These are phyloP conservation scores for Euphrasia arctica DNA, from an alignment of 305 asterid species.

Conservation along the genomic window DNA sequence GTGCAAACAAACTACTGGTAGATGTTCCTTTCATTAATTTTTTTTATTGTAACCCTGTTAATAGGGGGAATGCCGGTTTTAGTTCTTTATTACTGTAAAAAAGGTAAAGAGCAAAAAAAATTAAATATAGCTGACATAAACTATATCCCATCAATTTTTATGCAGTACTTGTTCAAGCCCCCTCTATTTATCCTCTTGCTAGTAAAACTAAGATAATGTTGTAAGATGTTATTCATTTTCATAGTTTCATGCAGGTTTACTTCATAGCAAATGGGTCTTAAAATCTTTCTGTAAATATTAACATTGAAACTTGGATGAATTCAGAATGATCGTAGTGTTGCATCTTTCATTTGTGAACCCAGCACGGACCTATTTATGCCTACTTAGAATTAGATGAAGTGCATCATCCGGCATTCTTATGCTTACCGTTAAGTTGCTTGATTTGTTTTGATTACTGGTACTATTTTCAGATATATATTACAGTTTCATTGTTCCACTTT, in stretches of 20 bases:
- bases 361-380: not conserved
- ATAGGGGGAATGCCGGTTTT: conserved; percentile 3
- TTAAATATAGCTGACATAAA: conserved; percentile 10
- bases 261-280: no score
- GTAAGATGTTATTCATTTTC: no score
- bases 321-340: conserved; percentile 20
- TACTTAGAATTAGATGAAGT: no score
- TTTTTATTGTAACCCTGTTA: not conserved
- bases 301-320: conserved; percentile 3
- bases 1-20: conserved; percentile 72
- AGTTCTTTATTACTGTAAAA: not conserved
- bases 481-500: not conserved
- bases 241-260: no score
- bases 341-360: conserved; percentile 1
- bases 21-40: conserved; percentile 25
- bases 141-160: conserved; percentile 1
- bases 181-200: not conserved
- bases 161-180: conserved; percentile 1
- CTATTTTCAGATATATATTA: not conserved
- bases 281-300: not conserved
- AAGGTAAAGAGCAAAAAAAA: not conserved
- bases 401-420: no score
- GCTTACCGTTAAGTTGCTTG: no score
- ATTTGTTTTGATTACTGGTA: no score
- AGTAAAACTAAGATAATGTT: not conserved